These are phyloP conservation scores for Teratosphaeria pseudoeucalypti DNA, from an alignment of 2,329 filamentous ascomycete species.

Conservation along the genomic window DNA sequence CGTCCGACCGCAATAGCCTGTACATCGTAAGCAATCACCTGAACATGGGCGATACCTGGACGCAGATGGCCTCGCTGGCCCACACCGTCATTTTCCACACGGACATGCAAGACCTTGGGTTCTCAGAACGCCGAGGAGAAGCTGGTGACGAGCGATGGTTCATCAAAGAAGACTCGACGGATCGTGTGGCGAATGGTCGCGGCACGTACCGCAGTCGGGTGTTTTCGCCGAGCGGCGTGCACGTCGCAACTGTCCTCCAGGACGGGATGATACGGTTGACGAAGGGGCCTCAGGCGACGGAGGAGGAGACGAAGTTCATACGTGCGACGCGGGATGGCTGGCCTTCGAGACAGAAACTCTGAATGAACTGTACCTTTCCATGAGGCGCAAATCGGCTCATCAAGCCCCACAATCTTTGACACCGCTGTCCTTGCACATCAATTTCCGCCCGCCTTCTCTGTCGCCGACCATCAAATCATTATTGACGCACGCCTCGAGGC, in stretches of 20 bases:
- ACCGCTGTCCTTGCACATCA: background rate
- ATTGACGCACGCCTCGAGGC: no score
- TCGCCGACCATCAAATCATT: no score
- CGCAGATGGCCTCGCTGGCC: conserved; percentile 37
- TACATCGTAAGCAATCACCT: conserved; percentile 42
- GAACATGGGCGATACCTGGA: conserved; percentile 30
- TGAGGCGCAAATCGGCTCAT: background rate
- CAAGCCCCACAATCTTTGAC: background rate
- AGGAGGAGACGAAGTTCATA: background rate
- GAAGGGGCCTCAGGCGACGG: background rate
- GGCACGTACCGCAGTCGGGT: conserved; percentile 38
- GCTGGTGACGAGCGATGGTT: conserved; percentile 29
- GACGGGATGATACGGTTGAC: conserved; percentile 36
- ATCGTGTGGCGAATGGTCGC: conserved; percentile 34
- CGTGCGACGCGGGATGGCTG: background rate
- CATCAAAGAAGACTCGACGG: conserved; percentile 39
- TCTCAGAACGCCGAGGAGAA: background rate
- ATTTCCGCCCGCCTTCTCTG: background rate
- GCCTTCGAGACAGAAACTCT: background rate
- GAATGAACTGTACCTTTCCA: background rate
- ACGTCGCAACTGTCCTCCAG: conserved; percentile 40
- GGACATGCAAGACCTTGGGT: conserved; percentile 25
- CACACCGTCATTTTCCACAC: conserved; percentile 41
- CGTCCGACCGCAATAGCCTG: conserved; percentile 46
- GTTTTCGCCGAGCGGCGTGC: conserved; percentile 31